phyloP scores from a whole-genome alignment of 2,329 filamentous ascomycete species.

The Leptosphaerulina australis region DNA sequence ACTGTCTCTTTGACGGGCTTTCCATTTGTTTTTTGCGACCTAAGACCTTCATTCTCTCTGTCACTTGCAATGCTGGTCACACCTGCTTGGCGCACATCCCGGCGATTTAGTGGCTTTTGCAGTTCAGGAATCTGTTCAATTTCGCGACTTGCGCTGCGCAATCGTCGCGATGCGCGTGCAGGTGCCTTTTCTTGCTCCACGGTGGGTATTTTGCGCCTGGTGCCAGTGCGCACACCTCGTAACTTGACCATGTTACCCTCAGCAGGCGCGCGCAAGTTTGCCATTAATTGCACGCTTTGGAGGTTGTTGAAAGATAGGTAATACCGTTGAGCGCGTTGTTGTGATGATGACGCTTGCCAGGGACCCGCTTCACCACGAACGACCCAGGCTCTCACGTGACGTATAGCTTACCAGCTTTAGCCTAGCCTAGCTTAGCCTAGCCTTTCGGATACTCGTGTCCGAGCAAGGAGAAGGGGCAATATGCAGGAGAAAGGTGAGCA shows the following conservation, averaged over 20 bases:
- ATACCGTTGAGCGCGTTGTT: slow-evolving; percentile 22
- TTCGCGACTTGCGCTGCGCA: slow-evolving; percentile 52
- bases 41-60: slow-evolving; percentile 25
- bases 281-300: background rate
- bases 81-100: slow-evolving; percentile 38
- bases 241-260: slow-evolving; percentile 40
- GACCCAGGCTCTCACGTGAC: slow-evolving; percentile 27
- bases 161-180: slow-evolving; percentile 37
- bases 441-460: background rate
- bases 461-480: slow-evolving; percentile 32
- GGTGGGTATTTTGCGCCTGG: slow-evolving; percentile 44
- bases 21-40: slow-evolving; percentile 29
- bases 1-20: slow-evolving; percentile 30
- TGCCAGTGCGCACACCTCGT: slow-evolving; percentile 40
- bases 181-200: slow-evolving; percentile 33
- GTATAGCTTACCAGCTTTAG: slow-evolving; percentile 14
- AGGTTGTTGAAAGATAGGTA: background rate
- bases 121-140: slow-evolving; percentile 29
- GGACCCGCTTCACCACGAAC: slow-evolving; percentile 5
- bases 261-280: slow-evolving; percentile 1
- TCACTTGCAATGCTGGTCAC: slow-evolving; percentile 38
- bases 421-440: slow-evolving; percentile 7
- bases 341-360: slow-evolving; percentile 12
- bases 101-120: slow-evolving; percentile 30
- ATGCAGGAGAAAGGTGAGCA: slow-evolving; percentile 18